These are phyloP conservation scores for Zygosaccharomyces siamensis DNA, from an alignment of 805 yeast genomes.

Conservation along the genomic window DNA sequence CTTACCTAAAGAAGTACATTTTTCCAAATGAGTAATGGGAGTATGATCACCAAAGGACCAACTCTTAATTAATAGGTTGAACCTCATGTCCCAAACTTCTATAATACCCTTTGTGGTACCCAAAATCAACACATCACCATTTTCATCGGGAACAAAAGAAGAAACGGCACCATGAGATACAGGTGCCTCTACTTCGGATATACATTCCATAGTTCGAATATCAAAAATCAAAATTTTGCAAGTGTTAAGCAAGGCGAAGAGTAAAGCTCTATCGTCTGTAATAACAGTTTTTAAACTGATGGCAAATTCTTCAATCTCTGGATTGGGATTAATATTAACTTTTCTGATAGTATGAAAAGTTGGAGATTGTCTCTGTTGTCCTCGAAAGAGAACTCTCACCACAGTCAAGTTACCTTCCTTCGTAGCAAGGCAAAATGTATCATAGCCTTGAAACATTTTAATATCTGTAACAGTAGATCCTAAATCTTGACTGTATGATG, in stretches of 20 bases:
- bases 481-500: slow-evolving; percentile 45
- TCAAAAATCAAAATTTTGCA: slow-evolving; percentile 53
- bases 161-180: slow-evolving; percentile 62
- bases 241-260: slow-evolving; percentile 50
- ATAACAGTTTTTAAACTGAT: slow-evolving; percentile 41
- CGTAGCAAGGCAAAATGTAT: slow-evolving; percentile 52
- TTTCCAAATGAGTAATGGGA: slow-evolving; percentile 47
- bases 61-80: slow-evolving; percentile 52
- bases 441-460: slow-evolving; percentile 47
- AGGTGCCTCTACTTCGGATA: slow-evolving; percentile 46
- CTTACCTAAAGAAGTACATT: slow-evolving; percentile 35
- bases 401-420: slow-evolving; percentile 36
- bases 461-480: slow-evolving; percentile 48
- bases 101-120: slow-evolving; percentile 76
- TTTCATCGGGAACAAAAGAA: slow-evolving; percentile 51
- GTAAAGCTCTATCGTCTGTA: slow-evolving; percentile 37
- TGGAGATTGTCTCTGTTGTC: slow-evolving; percentile 14
- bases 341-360: slow-evolving; percentile 23
- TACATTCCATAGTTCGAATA: slow-evolving; percentile 48
- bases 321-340: slow-evolving; percentile 15
- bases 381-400: slow-evolving; percentile 37
- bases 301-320: slow-evolving; percentile 40
- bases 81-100: slow-evolving; percentile 78
- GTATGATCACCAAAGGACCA: slow-evolving; percentile 53
- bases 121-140: slow-evolving; percentile 57